Evolutionary conservation across 164 flowering plant genomes (phyloP), one percentile per base, ranked within the genome.

Genomic region (Nymphaea colorata): DNA sequence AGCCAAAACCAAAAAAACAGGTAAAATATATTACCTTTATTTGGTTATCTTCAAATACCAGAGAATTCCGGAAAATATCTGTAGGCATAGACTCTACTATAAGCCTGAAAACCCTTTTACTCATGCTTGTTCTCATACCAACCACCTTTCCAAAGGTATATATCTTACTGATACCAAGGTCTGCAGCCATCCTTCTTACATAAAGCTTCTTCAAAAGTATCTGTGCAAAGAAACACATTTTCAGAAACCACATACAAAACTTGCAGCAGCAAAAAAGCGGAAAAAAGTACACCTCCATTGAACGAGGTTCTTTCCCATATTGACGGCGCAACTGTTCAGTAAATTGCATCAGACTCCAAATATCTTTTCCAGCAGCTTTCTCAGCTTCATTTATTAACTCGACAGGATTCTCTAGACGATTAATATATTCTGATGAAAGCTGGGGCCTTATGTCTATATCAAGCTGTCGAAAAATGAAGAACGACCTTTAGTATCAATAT

Each of bases 121-220:
- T 88, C 89, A 91, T 91, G 74, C 81, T 85, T 69, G 96, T 85
- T 76, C 70, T 70, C 98, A 94, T 86, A 68, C 78, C 78, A 67
- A 94, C 95, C 79, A 80, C 80, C 85, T 86, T 94, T 45, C 97
- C 95, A 42, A 83, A 80, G 60, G 86, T 82, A 82, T 88, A 91
- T 42, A 94, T 88, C 71, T 82, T 83, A 59, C 76, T 81, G 64
- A 94, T 88, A 64, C 97, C 98, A 68, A 94, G 86, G 76, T 94
- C 98, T 42, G 98, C 96, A 42, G 96, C 91, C 98, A 93, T 93
- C 82, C 98, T 86, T 76, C 76, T 84, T 47, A 90, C 90, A 72
- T 94, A 94, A 43, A 94, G 88, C 76, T 94, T 90, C 80, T 90
- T 94, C 70, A 94, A 72, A 44, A 94, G 74, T 65, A 89, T 79